A percentile compares a stretch with the other conserved stretches of the same genome.
Evolutionary conservation across 1,284 basidiomycete genomes (phyloP).

Genomic region (Cerioporus squamosus): DNA sequence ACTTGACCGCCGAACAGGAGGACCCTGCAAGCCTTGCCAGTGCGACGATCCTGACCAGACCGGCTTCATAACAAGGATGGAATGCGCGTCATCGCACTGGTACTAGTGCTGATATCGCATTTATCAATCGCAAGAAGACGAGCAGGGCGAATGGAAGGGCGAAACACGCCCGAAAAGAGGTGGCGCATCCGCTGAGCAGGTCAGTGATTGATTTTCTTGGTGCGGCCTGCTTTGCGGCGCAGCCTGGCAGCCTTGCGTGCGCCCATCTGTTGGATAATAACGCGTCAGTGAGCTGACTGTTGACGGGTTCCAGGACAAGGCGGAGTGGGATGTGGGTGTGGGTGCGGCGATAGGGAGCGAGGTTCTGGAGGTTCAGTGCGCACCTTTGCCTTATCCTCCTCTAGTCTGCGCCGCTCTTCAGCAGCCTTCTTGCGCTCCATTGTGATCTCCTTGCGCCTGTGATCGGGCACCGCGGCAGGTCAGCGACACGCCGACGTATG

Average conservation of each 20-base stretch:
- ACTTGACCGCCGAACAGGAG: too few relatives aligned
- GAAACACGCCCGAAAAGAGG: conserved; percentile 2
- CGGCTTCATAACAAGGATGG: not conserved
- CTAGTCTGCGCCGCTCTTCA: conserved; percentile 70
- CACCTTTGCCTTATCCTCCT: conserved; percentile 76
- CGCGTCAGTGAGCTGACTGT: not conserved
- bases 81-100: not conserved
- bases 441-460: conserved; percentile 69
- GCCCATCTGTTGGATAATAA: conserved; percentile 68
- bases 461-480: not conserved
- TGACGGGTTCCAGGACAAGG: conserved; percentile 1
- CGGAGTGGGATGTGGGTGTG: not conserved
- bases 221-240: conserved; percentile 69
- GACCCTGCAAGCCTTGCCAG: too few relatives aligned
- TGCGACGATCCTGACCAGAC: too few relatives aligned
- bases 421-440: conserved; percentile 69
- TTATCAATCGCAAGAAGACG: too few relatives aligned
- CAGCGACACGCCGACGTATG: not conserved
- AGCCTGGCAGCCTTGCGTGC: conserved; percentile 74
- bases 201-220: conserved; percentile 79
- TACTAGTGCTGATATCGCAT: too few relatives aligned
- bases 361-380: conserved; percentile 12
- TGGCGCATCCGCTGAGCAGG: not conserved
- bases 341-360: not conserved
- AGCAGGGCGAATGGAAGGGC: conserved; percentile 1